Evolutionary conservation across 2,329 filamentous ascomycete species (phyloP).

Genomic region (Penicillium sp.): DNA sequence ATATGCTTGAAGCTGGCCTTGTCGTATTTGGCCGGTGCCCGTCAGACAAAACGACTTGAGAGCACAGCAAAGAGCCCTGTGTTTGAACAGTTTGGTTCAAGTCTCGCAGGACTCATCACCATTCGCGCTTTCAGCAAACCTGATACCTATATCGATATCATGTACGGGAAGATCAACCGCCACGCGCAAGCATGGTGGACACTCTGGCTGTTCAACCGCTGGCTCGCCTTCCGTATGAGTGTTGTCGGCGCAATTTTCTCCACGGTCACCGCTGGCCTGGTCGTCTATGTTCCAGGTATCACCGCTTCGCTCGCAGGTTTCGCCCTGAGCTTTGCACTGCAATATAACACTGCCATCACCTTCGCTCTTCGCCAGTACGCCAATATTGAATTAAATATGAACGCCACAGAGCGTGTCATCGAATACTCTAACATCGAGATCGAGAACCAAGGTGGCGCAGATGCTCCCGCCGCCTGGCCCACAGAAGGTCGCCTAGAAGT

Average conservation of each 20-base stretch:
- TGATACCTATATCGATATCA: conserved; percentile 65
- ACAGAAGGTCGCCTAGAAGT: conserved; percentile 69
- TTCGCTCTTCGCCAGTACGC: conserved; percentile 70
- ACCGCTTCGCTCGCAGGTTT: conserved; percentile 74
- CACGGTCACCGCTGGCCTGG: conserved; percentile 63
- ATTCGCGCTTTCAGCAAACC: conserved; percentile 75
- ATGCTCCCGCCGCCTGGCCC: conserved; percentile 33
- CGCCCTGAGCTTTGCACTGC: conserved; percentile 71
- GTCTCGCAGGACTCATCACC: conserved; percentile 70
- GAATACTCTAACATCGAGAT: conserved; percentile 52
- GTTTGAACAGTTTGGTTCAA: conserved; percentile 76
- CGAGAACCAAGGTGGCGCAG: conserved; percentile 26
- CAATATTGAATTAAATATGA: conserved; percentile 62
- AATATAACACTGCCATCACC: conserved; percentile 67
- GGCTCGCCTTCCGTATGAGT: conserved; percentile 73
- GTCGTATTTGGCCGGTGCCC: conserved; percentile 69
- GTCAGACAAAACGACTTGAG: conserved; percentile 76
- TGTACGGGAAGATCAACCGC: conserved; percentile 69
- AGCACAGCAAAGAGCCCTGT: conserved; percentile 76
- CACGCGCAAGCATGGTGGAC: conserved; percentile 68
- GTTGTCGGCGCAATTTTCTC: conserved; percentile 72
- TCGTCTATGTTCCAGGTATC: conserved; percentile 63
- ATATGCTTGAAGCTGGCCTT: conserved; percentile 49
- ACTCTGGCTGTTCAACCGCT: conserved; percentile 72
- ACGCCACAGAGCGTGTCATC: conserved; percentile 47